These are phyloP conservation scores for Huntiella savannae DNA, from an alignment of 2,329 filamentous ascomycete genomes.

Conservation along the genomic window DNA sequence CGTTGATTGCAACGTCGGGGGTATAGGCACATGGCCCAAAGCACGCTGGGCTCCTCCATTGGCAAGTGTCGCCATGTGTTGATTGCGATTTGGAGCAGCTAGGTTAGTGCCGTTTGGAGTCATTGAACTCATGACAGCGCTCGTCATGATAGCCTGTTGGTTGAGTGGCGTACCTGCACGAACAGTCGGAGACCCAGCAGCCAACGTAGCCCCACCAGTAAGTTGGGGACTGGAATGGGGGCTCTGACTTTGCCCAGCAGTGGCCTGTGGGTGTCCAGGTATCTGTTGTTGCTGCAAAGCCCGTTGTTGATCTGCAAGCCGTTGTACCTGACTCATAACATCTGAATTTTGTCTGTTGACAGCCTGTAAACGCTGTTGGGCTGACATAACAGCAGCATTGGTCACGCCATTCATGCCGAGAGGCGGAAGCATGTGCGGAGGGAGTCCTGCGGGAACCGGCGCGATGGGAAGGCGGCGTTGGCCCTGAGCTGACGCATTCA, in stretches of 20 bases:
- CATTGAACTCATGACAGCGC: conserved; percentile 7
- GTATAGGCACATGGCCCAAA: conserved; percentile 7
- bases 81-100: conserved; percentile 9
- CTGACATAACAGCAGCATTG: conserved; percentile 22
- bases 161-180: conserved; percentile 6
- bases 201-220: conserved; percentile 22
- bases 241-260: conserved; percentile 17
- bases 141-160: conserved; percentile 9
- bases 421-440: conserved; percentile 30
- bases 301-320: conserved; percentile 46
- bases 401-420: conserved; percentile 43
- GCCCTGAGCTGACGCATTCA: conserved; percentile 22
- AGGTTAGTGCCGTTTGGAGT: conserved; percentile 7
- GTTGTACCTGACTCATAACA: conserved; percentile 43
- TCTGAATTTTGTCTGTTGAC: conserved; percentile 14
- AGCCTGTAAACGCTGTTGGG: conserved; percentile 15
- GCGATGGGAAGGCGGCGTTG: conserved; percentile 36
- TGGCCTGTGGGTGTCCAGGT: conserved; percentile 14
- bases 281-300: conserved; percentile 30
- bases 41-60: conserved; percentile 13
- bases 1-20: conserved; percentile 5
- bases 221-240: conserved; percentile 22
- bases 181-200: conserved; percentile 17
- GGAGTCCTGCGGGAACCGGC: conserved; percentile 28
- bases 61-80: not conserved